Evolutionary conservation across 208 protist genomes (phyloP).

Genomic region (Leptomonas pyrrhocoris): DNA sequence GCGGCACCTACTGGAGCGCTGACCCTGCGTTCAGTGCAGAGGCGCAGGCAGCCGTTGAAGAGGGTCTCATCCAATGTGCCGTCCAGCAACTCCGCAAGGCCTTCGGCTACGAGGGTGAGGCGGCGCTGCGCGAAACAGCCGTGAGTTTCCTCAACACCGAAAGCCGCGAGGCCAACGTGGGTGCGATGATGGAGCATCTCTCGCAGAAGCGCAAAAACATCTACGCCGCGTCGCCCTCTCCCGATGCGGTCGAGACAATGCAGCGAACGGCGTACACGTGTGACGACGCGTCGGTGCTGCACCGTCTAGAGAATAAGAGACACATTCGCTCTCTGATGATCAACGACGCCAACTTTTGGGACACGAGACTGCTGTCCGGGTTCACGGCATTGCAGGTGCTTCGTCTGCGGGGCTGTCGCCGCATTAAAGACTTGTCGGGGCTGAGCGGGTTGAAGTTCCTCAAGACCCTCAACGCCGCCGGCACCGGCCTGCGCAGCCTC

Average conservation of each 20-base stretch:
- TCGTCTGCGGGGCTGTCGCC: constrained; percentile 11
- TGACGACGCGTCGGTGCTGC: constrained; percentile 5
- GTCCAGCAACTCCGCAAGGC: neutral
- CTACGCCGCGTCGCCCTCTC: neutral
- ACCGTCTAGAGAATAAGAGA: constrained; percentile 1
- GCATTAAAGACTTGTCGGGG: constrained; percentile 9
- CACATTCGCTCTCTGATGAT: constrained; percentile 13
- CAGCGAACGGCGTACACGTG: constrained; percentile 3
- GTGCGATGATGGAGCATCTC: constrained; percentile 6
- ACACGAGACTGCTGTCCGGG: constrained; percentile 6
- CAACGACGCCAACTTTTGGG: constrained; percentile 4
- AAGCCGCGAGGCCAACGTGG: constrained; percentile 2
- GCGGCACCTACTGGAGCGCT: neutral
- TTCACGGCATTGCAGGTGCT: constrained; percentile 14
- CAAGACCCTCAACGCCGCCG: constrained; percentile 19
- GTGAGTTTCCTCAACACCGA: constrained; percentile 5
- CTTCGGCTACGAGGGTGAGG: constrained; percentile 5
- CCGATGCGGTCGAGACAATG: neutral
- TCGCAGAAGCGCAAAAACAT: constrained; percentile 12
- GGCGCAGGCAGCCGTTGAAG: neutral
- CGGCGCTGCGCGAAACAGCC: constrained; percentile 1
- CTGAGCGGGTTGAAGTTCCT: neutral
- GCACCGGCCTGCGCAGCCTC: constrained; percentile 15
- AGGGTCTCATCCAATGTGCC: constrained; percentile 1
- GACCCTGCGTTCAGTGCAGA: neutral